A percentile compares a stretch with the other conserved stretches of the same genome.
phyloP scores from a whole-genome alignment of 768 basidiomycete species.

The Amanita inopinata region DNA sequence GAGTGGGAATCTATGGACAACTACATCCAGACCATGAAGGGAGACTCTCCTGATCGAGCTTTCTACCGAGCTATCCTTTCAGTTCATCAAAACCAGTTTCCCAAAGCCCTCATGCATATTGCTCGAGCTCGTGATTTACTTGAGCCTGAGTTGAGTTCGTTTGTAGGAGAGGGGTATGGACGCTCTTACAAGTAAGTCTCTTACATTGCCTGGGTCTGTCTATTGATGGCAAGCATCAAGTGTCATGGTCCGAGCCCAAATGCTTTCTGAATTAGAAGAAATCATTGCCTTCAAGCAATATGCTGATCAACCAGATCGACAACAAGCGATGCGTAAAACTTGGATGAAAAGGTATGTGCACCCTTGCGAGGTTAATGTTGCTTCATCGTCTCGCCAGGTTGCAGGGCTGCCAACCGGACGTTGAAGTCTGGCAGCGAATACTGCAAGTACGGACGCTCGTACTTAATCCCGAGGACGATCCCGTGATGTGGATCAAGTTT shows the following conservation, averaged over 20 bases:
- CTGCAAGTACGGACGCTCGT: slow-evolving; percentile 93
- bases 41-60: slow-evolving; percentile 85
- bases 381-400: slow-evolving; percentile 37
- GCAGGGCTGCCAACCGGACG: slow-evolving; percentile 94
- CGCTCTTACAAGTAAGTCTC: slow-evolving; percentile 82
- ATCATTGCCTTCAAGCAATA: slow-evolving; percentile 94
- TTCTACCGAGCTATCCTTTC: slow-evolving; percentile 95
- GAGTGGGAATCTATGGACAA: slow-evolving; percentile 99
- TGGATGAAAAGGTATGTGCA: slow-evolving; percentile 86
- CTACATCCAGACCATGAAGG: slow-evolving; percentile 88
- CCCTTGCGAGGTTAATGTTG: neutral
- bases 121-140: slow-evolving; percentile 87
- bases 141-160: slow-evolving; percentile 82
- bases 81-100: slow-evolving; percentile 94
- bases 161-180: slow-evolving; percentile 95
- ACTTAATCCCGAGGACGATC: slow-evolving; percentile 86
- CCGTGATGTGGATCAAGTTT: slow-evolving; percentile 98
- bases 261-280: slow-evolving; percentile 96
- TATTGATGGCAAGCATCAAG: slow-evolving; percentile 28
- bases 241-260: slow-evolving; percentile 94
- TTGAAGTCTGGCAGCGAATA: slow-evolving; percentile 98
- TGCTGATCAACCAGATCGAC: slow-evolving; percentile 90
- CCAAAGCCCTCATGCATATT: slow-evolving; percentile 83
- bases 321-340: slow-evolving; percentile 80
- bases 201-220: neutral